Percentiles rank a stretch among this genome's conserved stretches.
These are phyloP conservation scores for Microcyclosporella mali DNA, from an alignment of 2,329 filamentous ascomycete genomes.

Conservation along the genomic window DNA sequence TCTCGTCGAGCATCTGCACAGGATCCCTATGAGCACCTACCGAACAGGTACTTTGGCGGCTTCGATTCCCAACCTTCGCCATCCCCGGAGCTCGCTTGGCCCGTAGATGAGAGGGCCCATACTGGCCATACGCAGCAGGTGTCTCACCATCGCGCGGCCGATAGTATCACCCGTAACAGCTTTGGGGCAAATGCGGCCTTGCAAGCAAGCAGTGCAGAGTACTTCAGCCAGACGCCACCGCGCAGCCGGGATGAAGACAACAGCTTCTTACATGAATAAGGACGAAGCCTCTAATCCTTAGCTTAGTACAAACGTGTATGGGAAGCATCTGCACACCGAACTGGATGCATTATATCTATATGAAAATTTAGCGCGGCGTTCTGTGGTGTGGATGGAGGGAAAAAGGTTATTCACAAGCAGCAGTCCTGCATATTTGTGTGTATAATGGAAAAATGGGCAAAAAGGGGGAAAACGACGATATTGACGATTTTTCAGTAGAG, in stretches of 20 bases:
- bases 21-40: slow-evolving; percentile 10
- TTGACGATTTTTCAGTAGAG: too few species aligned
- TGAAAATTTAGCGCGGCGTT: slow-evolving; percentile 8
- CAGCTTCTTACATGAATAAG: neutral
- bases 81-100: neutral
- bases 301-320: too few species aligned
- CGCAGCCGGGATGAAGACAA: slow-evolving; percentile 4
- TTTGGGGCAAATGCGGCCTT: slow-evolving; percentile 25
- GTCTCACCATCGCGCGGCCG: slow-evolving; percentile 24
- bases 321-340: too few species aligned
- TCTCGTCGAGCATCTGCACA: slow-evolving; percentile 21
- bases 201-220: slow-evolving; percentile 16
- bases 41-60: slow-evolving; percentile 19
- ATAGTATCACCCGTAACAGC: slow-evolving; percentile 27
- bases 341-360: too few species aligned
- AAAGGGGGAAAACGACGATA: too few species aligned
- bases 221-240: slow-evolving; percentile 10
- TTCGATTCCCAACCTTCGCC: slow-evolving; percentile 21
- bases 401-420: too few species aligned
- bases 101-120: neutral
- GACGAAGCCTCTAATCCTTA: too few species aligned
- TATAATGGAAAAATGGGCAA: too few species aligned
- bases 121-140: slow-evolving; percentile 8
- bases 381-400: neutral
- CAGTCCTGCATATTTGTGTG: too few species aligned